Conservation (phyloP, 2,329 filamentous ascomycete genomes). For the Hypomyces rosellus region DNA sequence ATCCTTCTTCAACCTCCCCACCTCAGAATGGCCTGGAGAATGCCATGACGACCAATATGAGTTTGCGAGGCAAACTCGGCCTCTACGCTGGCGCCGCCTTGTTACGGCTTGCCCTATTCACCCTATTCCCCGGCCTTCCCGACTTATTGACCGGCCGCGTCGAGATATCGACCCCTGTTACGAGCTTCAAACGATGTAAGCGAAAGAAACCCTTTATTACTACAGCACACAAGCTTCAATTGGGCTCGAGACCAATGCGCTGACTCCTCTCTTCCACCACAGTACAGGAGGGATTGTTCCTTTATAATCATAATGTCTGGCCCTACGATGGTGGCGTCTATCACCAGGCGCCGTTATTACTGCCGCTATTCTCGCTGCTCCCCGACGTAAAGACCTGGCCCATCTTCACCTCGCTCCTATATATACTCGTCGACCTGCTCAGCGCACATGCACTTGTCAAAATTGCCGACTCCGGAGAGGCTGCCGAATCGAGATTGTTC, state of each 20-base stretch:
- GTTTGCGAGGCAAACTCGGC: slow-evolving; percentile 36
- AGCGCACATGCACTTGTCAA: slow-evolving; percentile 71
- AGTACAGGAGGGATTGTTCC: slow-evolving; percentile 95
- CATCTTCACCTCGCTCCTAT: slow-evolving; percentile 72
- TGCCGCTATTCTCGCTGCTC: slow-evolving; percentile 85
- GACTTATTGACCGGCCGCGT: slow-evolving; percentile 83
- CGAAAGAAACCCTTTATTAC: slow-evolving; percentile 14
- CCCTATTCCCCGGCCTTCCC: slow-evolving; percentile 74
- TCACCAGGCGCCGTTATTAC: slow-evolving; percentile 77
- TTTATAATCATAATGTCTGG: slow-evolving; percentile 93
- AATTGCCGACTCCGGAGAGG: slow-evolving; percentile 77
- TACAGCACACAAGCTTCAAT: not conserved
- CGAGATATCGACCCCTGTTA: slow-evolving; percentile 94
- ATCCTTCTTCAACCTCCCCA: slow-evolving; percentile 13
- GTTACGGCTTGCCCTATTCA: slow-evolving; percentile 73
- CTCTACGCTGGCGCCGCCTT: slow-evolving; percentile 72
- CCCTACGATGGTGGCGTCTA: slow-evolving; percentile 91
- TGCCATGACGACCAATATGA: slow-evolving; percentile 34
- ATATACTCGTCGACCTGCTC: slow-evolving; percentile 72
- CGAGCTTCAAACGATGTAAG: slow-evolving; percentile 94
- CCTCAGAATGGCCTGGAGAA: slow-evolving; percentile 20
- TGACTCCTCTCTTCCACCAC: slow-evolving; percentile 9
- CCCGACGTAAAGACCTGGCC: slow-evolving; percentile 62
- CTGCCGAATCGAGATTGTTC: slow-evolving; percentile 66
- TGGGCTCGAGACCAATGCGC: not conserved